These are phyloP conservation scores for Cryphonectria carpinicola DNA, from an alignment of 2,329 filamentous ascomycete genomes.

Conservation along the genomic window DNA sequence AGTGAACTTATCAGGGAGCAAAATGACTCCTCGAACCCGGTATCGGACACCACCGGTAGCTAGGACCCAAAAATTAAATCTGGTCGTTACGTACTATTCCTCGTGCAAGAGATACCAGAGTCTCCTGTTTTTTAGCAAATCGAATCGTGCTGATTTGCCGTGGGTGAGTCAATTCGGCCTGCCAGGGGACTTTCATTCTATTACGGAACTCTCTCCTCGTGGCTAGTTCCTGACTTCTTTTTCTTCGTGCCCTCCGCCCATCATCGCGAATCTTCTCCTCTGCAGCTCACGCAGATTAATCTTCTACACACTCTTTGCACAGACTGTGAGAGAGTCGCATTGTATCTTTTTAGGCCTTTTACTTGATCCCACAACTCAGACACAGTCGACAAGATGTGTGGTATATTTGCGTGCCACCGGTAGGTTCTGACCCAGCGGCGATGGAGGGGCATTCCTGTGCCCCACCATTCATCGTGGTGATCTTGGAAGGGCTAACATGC, in stretches of 20 bases:
- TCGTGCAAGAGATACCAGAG: conserved; percentile 7
- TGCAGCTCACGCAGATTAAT: conserved; percentile 4
- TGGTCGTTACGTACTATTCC: conserved; percentile 26
- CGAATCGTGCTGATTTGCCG: conserved; percentile 24
- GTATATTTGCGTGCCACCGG: conserved; percentile 95
- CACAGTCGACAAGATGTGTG: conserved; percentile 71
- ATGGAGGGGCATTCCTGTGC: conserved; percentile 44
- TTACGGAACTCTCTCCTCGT: conserved; percentile 1
- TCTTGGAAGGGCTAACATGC: conserved; percentile 25
- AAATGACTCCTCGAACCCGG: conserved; percentile 25
- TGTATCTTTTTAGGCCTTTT: not conserved
- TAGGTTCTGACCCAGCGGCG: conserved; percentile 50
- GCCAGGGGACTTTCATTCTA: not conserved
- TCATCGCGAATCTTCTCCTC: not conserved
- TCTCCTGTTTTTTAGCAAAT: conserved; percentile 22
- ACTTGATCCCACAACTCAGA: not conserved
- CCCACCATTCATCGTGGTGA: conserved; percentile 31
- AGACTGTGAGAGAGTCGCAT: not conserved
- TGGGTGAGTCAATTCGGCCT: not conserved
- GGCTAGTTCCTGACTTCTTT: conserved; percentile 10
- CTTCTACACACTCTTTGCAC: not conserved
- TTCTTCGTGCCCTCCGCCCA: conserved; percentile 14
- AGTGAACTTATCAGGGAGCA: not conserved
- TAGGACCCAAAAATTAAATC: conserved; percentile 25
- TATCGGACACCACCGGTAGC: conserved; percentile 22